A percentile compares a stretch with the other conserved stretches of the same genome.
Evolutionary conservation across 768 basidiomycete genomes (phyloP).

Genomic region (Asterophora parasitica): DNA sequence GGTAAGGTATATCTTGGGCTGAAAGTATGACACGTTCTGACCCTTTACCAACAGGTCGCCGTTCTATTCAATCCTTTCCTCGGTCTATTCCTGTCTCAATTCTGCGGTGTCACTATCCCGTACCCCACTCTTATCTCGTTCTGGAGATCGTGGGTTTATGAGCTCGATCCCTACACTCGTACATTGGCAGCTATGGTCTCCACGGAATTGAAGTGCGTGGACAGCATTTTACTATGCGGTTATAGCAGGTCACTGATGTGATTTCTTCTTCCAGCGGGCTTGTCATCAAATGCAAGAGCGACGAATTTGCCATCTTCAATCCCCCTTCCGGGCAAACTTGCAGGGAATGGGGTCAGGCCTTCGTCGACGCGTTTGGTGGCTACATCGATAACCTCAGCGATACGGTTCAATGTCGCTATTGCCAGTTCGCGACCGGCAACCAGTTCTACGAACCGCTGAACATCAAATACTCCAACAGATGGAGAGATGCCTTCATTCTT

Average conservation of each 20-base stretch:
- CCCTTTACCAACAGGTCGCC: conserved; percentile 43
- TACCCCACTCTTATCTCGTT: conserved; percentile 57
- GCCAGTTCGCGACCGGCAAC: conserved; percentile 63
- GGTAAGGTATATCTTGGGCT: conserved; percentile 27
- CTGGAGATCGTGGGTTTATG: conserved; percentile 79
- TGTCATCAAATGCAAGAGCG: conserved; percentile 52
- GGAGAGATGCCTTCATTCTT: conserved; percentile 66
- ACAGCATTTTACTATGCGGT: not conserved
- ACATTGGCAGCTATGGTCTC: conserved; percentile 68
- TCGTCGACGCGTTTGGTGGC: conserved; percentile 58
- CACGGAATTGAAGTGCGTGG: conserved; percentile 64
- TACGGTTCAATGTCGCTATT: conserved; percentile 64
- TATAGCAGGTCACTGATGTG: conserved; percentile 9
- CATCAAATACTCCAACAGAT: conserved; percentile 54
- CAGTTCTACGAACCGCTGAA: conserved; percentile 68
- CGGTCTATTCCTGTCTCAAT: conserved; percentile 56
- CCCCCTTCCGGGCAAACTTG: conserved; percentile 78
- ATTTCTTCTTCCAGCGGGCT: conserved; percentile 42
- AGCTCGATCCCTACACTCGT: conserved; percentile 66
- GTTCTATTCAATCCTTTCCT: conserved; percentile 80
- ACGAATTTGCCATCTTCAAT: conserved; percentile 68
- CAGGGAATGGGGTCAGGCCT: conserved; percentile 60
- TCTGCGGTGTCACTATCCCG: conserved; percentile 81
- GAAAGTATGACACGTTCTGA: conserved; percentile 19
- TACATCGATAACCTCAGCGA: conserved; percentile 68